Conservation (phyloP, 306 rosid genomes). For the Trifolium dubium region DNA sequence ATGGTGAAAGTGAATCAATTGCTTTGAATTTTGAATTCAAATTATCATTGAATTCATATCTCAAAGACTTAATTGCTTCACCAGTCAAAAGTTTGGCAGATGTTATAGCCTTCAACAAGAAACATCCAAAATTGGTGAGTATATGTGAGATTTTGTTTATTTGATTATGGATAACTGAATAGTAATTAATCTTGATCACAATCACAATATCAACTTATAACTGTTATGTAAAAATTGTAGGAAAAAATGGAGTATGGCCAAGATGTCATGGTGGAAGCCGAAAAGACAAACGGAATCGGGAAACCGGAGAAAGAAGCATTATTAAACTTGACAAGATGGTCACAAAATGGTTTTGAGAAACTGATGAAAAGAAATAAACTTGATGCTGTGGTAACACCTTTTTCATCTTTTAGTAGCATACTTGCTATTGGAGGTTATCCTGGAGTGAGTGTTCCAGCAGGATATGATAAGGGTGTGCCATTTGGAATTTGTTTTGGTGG, state of each 20-base stretch:
- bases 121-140: constrained; percentile 47
- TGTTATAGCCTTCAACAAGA: constrained; percentile 62
- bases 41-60: constrained; percentile 54
- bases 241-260: constrained; percentile 51
- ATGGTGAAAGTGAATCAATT: constrained; percentile 42
- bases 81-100: constrained; percentile 56
- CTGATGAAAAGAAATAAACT: constrained; percentile 44
- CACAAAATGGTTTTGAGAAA: constrained; percentile 48
- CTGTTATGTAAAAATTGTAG: constrained; percentile 33
- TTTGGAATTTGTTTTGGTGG: constrained; percentile 78
- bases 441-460: constrained; percentile 70
- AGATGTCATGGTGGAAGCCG: constrained; percentile 39
- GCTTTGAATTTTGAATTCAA: constrained; percentile 61
- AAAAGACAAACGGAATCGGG: constrained; percentile 45
- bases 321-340: constrained; percentile 27
- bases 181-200: not conserved
- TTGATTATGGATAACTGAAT: not conserved
- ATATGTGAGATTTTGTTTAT: not conserved
- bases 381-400: constrained; percentile 60
- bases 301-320: constrained; percentile 30
- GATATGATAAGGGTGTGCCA: constrained; percentile 51
- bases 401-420: constrained; percentile 16
- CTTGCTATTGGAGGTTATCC: constrained; percentile 78
- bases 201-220: not conserved
- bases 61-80: constrained; percentile 49